Conservation (phyloP, 2,329 filamentous ascomycete genomes). For the Torrubiella hemipterigena region DNA sequence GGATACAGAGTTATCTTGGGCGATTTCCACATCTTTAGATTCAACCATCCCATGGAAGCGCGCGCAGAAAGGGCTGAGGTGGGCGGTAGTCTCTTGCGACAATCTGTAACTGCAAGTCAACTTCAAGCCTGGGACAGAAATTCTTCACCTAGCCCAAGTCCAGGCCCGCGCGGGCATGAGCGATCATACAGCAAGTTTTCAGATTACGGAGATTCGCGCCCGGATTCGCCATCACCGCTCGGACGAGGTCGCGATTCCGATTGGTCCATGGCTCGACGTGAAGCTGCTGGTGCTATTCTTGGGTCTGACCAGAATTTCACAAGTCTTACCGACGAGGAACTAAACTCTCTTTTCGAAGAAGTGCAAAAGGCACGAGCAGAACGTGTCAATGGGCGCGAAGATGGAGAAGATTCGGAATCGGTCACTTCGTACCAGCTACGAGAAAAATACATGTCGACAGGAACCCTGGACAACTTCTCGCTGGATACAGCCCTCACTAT, state of each 20-base stretch:
- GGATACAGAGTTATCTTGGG: conserved; percentile 92
- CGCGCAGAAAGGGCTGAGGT: conserved; percentile 80
- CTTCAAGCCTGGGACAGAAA: conserved; percentile 44
- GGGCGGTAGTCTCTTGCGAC: conserved; percentile 69
- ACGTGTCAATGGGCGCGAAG: conserved; percentile 59
- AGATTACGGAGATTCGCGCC: conserved; percentile 65
- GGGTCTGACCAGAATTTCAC: conserved; percentile 87
- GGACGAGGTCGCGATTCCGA: conserved; percentile 70
- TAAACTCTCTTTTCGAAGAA: conserved; percentile 88
- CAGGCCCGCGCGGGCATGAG: conserved; percentile 57
- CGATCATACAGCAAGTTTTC: conserved; percentile 71
- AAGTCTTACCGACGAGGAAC: conserved; percentile 81
- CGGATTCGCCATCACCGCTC: conserved; percentile 66
- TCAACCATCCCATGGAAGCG: conserved; percentile 95
- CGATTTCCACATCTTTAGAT: conserved; percentile 97
- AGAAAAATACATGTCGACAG: conserved; percentile 92
- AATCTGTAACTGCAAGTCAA: conserved; percentile 59
- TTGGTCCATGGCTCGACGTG: conserved; percentile 85
- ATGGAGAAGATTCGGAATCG: conserved; percentile 84
- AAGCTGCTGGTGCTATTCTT: conserved; percentile 84
- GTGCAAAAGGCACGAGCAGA: conserved; percentile 78
- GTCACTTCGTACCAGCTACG: conserved; percentile 75
- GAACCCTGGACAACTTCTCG: conserved; percentile 91
- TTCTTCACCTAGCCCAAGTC: conserved; percentile 51
- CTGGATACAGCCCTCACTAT: conserved; percentile 89